Percentiles rank a stretch among this genome's conserved stretches.
These are phyloP conservation scores for Pinus tabuliformis DNA, from an alignment of 75 land plant species.

Conservation along the genomic window DNA sequence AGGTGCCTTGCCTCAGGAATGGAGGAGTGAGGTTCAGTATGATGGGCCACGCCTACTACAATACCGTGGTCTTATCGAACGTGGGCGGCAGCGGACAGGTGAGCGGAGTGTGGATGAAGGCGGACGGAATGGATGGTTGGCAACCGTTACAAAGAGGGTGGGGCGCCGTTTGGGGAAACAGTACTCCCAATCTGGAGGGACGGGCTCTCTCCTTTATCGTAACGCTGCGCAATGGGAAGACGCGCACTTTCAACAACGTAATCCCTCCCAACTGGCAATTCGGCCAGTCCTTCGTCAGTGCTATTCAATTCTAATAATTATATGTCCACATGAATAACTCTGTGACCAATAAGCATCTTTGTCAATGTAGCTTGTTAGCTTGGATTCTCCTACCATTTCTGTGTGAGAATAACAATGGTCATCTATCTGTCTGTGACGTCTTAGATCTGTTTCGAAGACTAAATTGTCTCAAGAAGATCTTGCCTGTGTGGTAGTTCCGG, in stretches of 20 bases:
- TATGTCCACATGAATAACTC: too few relatives aligned
- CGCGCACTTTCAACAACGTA: conserved; percentile 48
- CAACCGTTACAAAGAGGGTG: conserved; percentile 66
- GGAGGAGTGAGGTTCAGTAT: conserved; percentile 80
- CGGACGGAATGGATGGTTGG: conserved; percentile 32
- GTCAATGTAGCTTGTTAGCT: too few relatives aligned
- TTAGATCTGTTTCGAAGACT: too few relatives aligned
- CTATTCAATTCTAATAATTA: too few relatives aligned
- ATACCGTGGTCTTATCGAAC: conserved; percentile 74
- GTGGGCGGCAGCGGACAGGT: conserved; percentile 76
- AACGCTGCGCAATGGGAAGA: conserved; percentile 55
- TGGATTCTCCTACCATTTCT: too few relatives aligned
- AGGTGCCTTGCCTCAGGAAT: conserved; percentile 59
- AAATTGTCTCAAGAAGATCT: too few relatives aligned
- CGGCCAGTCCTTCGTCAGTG: conserved; percentile 73
- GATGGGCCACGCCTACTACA: conserved; percentile 75
- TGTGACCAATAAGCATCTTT: too few relatives aligned
- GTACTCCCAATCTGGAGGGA: conserved; percentile 43
- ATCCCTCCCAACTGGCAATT: conserved; percentile 70
- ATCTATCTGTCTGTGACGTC: too few relatives aligned
- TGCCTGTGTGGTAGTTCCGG: too few relatives aligned
- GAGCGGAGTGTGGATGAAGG: conserved; percentile 44
- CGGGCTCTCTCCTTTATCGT: conserved; percentile 70
- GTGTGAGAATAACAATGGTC: too few relatives aligned
- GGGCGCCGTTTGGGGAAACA: conserved; percentile 78